Base-by-base conservation (phyloP, 2,329 filamentous ascomycete genomes). In the Aspergillus sp. region DNA sequence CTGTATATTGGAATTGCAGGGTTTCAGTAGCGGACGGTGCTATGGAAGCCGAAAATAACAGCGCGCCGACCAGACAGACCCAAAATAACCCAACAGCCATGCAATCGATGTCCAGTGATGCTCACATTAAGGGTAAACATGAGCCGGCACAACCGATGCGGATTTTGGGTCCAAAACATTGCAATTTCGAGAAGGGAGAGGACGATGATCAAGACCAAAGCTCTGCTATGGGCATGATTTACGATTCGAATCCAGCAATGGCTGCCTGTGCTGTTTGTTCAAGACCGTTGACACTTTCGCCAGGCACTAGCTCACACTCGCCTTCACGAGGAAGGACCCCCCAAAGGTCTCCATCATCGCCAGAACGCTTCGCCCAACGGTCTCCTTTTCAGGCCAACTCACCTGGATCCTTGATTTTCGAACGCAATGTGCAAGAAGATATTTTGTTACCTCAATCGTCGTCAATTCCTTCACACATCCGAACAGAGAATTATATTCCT, bases 401-500 rank as follows among this genome's bases (percentile, higher is more conserved):
- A 19, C 91, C 93, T 14, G 90, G 91, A 0, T 85, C 84, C 19
- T 85, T 84, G 67, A 97, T 98, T 68, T 98, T 98, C 71, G 93
- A 98, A 79, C 90, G 93, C 68, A 91, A 93, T 73, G 93, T 98
- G 23, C 93, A 97, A 75, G 93, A 97, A 68, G 85, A 85, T 68
- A 80, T 84, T 31, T 69, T 84, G 3, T 76, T 86, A n/a, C 79
- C 84, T 41, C 89, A 91, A 59, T 93, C 90, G 3, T 88, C 90
- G 1, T 90, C 91, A n/a, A 95, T 97, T 61, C 93, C 93, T 3
- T 87, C 90, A 7, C 93, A 98, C 70, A 96, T 98, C 67, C 87
- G 93, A 67, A 96, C 91, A 7, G 93, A 98, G 74, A 93, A 98
- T 77, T 86, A 93, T 71, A 97, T 98, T 65, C 93, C 93, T 7